Conservation (phyloP, 2,329 filamentous ascomycete species). For the Neopestalotiopsis sp. region DNA sequence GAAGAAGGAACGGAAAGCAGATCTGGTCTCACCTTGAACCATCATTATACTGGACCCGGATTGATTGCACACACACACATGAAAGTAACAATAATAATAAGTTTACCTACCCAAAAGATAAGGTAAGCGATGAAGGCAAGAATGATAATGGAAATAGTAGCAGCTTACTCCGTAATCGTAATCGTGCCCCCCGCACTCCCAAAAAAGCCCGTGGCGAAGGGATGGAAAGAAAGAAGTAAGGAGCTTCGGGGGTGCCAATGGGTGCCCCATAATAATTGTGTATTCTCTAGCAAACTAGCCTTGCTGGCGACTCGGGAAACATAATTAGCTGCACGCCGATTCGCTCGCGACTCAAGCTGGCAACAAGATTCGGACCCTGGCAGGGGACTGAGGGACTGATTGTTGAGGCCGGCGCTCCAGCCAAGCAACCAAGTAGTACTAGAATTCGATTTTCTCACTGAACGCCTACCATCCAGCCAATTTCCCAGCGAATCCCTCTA, state of each 20-base stretch:
- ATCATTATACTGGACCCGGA: no score
- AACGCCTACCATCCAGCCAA: background rate
- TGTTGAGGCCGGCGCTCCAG: conserved; percentile 5
- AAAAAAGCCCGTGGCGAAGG: background rate
- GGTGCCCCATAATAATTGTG: background rate
- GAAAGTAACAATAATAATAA: no score
- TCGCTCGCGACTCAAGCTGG: background rate
- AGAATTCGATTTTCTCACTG: conserved; percentile 2
- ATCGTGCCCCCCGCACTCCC: background rate
- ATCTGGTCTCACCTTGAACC: no score
- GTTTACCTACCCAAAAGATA: no score
- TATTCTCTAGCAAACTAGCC: background rate
- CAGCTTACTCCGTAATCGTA: background rate
- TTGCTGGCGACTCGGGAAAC: conserved; percentile 1
- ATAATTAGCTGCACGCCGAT: conserved; percentile 15
- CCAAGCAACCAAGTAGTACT: background rate
- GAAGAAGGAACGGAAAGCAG: no score
- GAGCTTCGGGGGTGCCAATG: background rate
- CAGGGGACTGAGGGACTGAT: background rate
- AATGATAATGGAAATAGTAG: background rate
- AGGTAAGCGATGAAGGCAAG: no score
- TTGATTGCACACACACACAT: no score
- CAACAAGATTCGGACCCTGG: background rate
- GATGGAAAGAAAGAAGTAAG: background rate
- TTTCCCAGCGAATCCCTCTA: background rate